Evolutionary conservation across 2,329 filamentous ascomycete genomes (phyloP).

Genomic region (Elsinoe arachidis): DNA sequence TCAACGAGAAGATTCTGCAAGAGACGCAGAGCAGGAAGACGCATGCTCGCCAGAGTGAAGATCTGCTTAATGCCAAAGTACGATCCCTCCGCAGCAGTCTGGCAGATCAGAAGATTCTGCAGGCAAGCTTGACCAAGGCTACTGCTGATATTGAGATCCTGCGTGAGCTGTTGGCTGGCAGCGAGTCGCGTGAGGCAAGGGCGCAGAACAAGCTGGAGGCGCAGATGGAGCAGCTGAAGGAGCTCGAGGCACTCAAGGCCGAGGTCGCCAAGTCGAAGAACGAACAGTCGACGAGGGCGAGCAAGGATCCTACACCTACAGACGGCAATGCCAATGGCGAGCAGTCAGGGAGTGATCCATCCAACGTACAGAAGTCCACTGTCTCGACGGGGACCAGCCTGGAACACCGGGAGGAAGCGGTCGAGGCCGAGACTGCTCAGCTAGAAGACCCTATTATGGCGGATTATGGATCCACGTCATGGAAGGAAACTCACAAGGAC

Average conservation of each 20-base stretch:
- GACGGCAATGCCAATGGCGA: constrained; percentile 55
- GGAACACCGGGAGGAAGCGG: constrained; percentile 38
- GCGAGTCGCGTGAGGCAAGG: constrained; percentile 59
- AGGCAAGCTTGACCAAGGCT: constrained; percentile 49
- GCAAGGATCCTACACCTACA: constrained; percentile 48
- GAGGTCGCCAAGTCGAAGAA: constrained; percentile 54
- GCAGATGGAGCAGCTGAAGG: constrained; percentile 51
- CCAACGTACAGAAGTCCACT: constrained; percentile 47
- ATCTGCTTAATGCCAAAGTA: constrained; percentile 58
- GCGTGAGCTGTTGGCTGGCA: constrained; percentile 52
- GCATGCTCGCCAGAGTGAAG: constrained; percentile 70
- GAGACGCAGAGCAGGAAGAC: constrained; percentile 64
- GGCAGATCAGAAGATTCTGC: constrained; percentile 47
- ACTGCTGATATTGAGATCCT: constrained; percentile 56
- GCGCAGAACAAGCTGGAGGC: constrained; percentile 56
- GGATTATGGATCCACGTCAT: not conserved
- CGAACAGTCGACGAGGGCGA: constrained; percentile 55
- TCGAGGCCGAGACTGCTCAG: constrained; percentile 41
- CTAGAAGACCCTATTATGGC: constrained; percentile 29
- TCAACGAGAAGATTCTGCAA: constrained; percentile 60
- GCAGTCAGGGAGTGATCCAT: constrained; percentile 48
- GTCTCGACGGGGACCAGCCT: constrained; percentile 43
- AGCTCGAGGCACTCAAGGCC: constrained; percentile 50
- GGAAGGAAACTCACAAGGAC: constrained; percentile 38
- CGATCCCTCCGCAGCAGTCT: constrained; percentile 59